Evolutionary conservation across 371 early-diverging fungal species (phyloP).

Genomic region (Mortierella sp.): DNA sequence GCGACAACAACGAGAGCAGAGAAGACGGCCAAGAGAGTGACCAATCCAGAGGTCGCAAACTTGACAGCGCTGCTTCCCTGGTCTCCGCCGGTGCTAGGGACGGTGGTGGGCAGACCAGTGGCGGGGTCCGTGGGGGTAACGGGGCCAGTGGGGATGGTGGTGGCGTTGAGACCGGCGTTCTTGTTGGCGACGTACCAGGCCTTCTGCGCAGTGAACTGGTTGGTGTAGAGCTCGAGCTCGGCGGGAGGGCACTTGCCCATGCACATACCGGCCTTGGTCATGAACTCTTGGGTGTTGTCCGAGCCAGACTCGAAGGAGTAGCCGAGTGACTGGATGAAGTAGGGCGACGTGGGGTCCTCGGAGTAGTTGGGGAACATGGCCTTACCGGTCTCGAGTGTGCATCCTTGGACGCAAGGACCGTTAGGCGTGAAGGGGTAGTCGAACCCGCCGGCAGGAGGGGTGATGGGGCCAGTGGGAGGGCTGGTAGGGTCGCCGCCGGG

Average conservation of each 20-base stretch:
- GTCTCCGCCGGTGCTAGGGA: neutral
- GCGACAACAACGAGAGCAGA: constrained; percentile 1
- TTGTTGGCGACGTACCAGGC: constrained; percentile 56
- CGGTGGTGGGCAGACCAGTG: neutral
- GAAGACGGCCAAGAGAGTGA: constrained; percentile 12
- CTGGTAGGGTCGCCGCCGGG: neutral
- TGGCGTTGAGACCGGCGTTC: constrained; percentile 12
- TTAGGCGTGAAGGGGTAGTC: constrained; percentile 33
- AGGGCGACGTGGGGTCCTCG: constrained; percentile 50
- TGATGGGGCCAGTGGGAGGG: constrained; percentile 11
- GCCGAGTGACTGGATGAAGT: constrained; percentile 55
- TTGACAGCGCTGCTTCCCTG: constrained; percentile 5
- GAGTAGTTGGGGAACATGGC: constrained; percentile 41
- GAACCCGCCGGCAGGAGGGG: constrained; percentile 9
- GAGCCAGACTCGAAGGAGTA: constrained; percentile 54
- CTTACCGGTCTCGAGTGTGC: constrained; percentile 41
- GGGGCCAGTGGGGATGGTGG: neutral
- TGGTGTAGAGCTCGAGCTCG: constrained; percentile 45
- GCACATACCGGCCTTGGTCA: constrained; percentile 60
- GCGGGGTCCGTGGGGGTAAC: neutral
- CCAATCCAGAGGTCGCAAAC: constrained; percentile 9
- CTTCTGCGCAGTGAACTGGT: constrained; percentile 31
- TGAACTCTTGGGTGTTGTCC: constrained; percentile 48
- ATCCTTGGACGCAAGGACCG: constrained; percentile 26
- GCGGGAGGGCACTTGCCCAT: constrained; percentile 40